Conservation (phyloP, 2,329 filamentous ascomycete species). For the Diplodia corticola region DNA sequence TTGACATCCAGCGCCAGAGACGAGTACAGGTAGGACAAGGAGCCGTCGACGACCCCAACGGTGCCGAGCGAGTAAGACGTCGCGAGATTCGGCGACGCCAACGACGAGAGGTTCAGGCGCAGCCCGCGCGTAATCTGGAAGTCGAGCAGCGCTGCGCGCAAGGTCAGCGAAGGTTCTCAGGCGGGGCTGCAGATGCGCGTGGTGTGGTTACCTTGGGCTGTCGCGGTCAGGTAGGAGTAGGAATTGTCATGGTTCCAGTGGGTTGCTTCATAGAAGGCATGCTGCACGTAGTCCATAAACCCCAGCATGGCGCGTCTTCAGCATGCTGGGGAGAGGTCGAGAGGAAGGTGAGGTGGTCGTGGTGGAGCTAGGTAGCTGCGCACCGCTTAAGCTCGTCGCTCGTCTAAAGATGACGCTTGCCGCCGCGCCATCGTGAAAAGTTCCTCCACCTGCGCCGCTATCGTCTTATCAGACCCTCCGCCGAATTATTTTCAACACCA, state of each 20-base stretch:
- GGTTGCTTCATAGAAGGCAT: slow-evolving; percentile 82
- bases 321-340: slow-evolving; percentile 14
- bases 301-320: slow-evolving; percentile 67
- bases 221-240: slow-evolving; percentile 82
- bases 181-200: slow-evolving; percentile 16
- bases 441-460: slow-evolving; percentile 5
- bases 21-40: slow-evolving; percentile 95
- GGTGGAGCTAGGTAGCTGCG: slow-evolving; percentile 3
- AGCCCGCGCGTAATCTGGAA: slow-evolving; percentile 84
- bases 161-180: neutral
- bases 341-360: neutral
- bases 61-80: slow-evolving; percentile 91
- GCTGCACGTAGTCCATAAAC: slow-evolving; percentile 96
- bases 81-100: slow-evolving; percentile 89
- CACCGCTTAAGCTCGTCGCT: slow-evolving; percentile 8
- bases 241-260: slow-evolving; percentile 91
- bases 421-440: slow-evolving; percentile 21
- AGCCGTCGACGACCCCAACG: slow-evolving; percentile 89
- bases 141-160: slow-evolving; percentile 70
- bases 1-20: slow-evolving; percentile 71
- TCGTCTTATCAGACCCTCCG: slow-evolving; percentile 19
- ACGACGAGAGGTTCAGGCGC: slow-evolving; percentile 82
- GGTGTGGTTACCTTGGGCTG: slow-evolving; percentile 66
- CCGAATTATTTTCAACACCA: slow-evolving; percentile 24
- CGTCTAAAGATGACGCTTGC: slow-evolving; percentile 20